A percentile compares a stretch with the other conserved stretches of the same genome.
Conservation (phyloP, 2,329 filamentous ascomycete genomes). For the Rhynchosporium graminicola region DNA sequence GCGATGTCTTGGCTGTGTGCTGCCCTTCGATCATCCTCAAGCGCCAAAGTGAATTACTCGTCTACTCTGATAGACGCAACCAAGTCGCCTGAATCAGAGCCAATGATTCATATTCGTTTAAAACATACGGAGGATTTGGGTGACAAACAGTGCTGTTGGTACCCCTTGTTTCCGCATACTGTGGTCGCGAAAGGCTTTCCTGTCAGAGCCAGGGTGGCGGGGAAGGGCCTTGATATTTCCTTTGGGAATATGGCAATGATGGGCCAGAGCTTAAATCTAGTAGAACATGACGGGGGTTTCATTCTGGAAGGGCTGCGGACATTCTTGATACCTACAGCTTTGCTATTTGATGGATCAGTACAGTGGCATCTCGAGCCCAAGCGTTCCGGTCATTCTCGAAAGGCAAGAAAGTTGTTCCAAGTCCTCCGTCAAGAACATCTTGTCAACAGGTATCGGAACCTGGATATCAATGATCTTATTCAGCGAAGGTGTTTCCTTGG, state of each 20-base stretch:
- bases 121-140: neutral
- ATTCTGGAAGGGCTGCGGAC: constrained; percentile 18
- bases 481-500: constrained; percentile 18
- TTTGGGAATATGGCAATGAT: neutral
- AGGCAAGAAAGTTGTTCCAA: constrained; percentile 1
- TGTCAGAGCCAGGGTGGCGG: neutral
- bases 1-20: neutral
- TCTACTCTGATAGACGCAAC: neutral
- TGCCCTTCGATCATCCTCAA: neutral
- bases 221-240: neutral
- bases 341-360: constrained; percentile 16
- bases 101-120: neutral
- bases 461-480: constrained; percentile 6
- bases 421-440: neutral
- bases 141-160: neutral
- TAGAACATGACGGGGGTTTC: constrained; percentile 9
- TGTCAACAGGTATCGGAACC: neutral
- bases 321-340: constrained; percentile 16
- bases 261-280: neutral
- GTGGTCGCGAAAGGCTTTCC: neutral
- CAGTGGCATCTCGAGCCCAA: constrained; percentile 25
- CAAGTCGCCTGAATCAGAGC: neutral
- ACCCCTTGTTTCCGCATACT: neutral
- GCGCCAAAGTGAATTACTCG: neutral
- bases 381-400: neutral